A percentile compares a stretch with the other conserved stretches of the same genome.
Evolutionary conservation across 495 filamentous ascomycete genomes (phyloP).

Genomic region (Zalerion maritima): DNA sequence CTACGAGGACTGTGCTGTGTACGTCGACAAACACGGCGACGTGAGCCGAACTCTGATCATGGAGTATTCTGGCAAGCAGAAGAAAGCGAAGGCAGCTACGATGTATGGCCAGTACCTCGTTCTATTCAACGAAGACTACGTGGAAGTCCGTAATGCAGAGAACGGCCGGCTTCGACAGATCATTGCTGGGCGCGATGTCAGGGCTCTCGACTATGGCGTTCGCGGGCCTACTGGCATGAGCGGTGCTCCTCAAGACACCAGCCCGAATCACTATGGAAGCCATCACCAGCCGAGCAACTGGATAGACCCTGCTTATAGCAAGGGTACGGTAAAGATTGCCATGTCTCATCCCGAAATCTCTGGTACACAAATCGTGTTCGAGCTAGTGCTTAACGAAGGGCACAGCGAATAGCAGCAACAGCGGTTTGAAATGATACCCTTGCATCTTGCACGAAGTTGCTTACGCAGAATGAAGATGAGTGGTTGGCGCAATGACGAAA

Average conservation of each 20-base stretch:
- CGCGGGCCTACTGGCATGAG: conserved; percentile 34
- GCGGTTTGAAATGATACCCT: background rate
- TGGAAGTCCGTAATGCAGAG: conserved; percentile 92
- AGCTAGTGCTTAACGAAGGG: conserved; percentile 89
- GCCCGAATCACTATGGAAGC: conserved; percentile 2
- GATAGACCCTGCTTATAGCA: conserved; percentile 20
- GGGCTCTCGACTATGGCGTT: conserved; percentile 75
- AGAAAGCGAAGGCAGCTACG: conserved; percentile 55
- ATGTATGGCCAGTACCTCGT: conserved; percentile 73
- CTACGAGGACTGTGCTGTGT: conserved; percentile 91
- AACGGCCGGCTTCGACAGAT: conserved; percentile 90
- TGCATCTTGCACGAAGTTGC: too few species aligned
- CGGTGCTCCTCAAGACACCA: conserved; percentile 9
- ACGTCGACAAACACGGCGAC: conserved; percentile 96
- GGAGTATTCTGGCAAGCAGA: conserved; percentile 88
- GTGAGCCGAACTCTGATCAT: conserved; percentile 85
- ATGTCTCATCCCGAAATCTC: conserved; percentile 87
- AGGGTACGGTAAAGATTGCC: conserved; percentile 72
- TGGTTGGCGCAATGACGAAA: too few species aligned
- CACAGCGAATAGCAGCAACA: conserved; percentile 49
- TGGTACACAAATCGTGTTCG: conserved; percentile 71
- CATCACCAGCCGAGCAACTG: conserved; percentile 10
- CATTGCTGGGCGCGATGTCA: conserved; percentile 76
- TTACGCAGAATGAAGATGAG: too few species aligned
- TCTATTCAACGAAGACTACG: conserved; percentile 76